phyloP scores from a whole-genome alignment of 2,329 filamentous ascomycete genomes.

The Calonectria leucothoes region DNA sequence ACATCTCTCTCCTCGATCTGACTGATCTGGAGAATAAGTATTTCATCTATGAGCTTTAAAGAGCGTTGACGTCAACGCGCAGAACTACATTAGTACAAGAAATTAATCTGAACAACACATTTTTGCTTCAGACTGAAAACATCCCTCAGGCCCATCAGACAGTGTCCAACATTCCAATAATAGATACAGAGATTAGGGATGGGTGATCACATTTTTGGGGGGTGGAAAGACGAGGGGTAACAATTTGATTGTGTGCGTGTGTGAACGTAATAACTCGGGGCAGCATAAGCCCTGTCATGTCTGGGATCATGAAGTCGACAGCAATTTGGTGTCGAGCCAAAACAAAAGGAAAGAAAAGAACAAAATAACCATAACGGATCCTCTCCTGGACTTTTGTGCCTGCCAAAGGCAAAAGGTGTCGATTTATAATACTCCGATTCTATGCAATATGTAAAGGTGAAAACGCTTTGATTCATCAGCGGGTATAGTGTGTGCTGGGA shows the following conservation, averaged over 20 bases:
- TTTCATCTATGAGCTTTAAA: slow-evolving; percentile 27
- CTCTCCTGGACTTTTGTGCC: not conserved
- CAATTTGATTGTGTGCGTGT: not conserved
- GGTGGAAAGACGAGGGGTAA: not conserved
- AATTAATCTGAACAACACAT: not conserved
- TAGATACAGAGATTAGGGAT: not conserved
- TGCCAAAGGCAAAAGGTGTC: slow-evolving; percentile 6
- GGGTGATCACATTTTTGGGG: not conserved
- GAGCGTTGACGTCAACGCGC: not conserved
- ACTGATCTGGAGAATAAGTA: slow-evolving; percentile 37
- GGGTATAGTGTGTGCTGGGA: slow-evolving; percentile 33
- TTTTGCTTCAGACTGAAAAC: not conserved
- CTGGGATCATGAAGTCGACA: slow-evolving; percentile 17
- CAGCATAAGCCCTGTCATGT: slow-evolving; percentile 15
- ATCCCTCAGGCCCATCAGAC: not conserved
- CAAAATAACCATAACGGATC: not conserved
- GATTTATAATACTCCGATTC: slow-evolving; percentile 25
- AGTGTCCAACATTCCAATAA: slow-evolving; percentile 5
- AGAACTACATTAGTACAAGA: slow-evolving; percentile 1
- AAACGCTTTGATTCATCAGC: slow-evolving; percentile 31
- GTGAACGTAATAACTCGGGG: not conserved
- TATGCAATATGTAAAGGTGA: slow-evolving; percentile 31
- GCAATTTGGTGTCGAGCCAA: not conserved
- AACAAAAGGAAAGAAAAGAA: slow-evolving; percentile 4
- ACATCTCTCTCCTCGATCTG: slow-evolving; percentile 33